Conservation (phyloP, 768 basidiomycete species). For the Collybia sordida region DNA sequence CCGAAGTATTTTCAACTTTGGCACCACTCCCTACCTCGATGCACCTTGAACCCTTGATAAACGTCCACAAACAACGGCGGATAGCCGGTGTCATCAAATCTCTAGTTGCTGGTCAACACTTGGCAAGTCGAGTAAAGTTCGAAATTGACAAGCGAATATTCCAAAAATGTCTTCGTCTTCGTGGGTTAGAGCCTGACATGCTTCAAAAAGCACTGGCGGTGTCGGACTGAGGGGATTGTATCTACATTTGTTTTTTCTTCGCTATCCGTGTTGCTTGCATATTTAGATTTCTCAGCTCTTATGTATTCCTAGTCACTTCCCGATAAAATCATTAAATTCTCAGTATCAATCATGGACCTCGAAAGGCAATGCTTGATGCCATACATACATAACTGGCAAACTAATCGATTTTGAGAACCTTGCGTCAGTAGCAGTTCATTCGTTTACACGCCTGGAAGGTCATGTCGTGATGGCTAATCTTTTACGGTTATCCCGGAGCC, state of each 20-base stretch:
- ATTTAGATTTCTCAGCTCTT: neutral
- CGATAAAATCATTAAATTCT: neutral
- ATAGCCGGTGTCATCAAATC: constrained; percentile 81
- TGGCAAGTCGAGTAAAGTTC: constrained; percentile 71
- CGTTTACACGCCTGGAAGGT: too few species aligned
- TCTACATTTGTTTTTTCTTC: constrained; percentile 3
- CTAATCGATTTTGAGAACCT: too few species aligned
- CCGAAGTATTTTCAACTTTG: constrained; percentile 77
- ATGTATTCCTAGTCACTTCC: neutral
- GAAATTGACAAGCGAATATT: constrained; percentile 74
- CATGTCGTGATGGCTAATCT: too few species aligned
- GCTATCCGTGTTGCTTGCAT: constrained; percentile 16
- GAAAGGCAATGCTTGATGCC: too few species aligned
- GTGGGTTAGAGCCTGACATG: constrained; percentile 58
- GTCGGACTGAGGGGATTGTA: constrained; percentile 16
- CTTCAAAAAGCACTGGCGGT: constrained; percentile 45
- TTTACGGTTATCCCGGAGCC: too few species aligned
- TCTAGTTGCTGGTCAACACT: constrained; percentile 79
- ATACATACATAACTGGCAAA: too few species aligned
- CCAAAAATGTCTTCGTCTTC: constrained; percentile 70
- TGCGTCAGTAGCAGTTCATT: too few species aligned
- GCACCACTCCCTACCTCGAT: constrained; percentile 73
- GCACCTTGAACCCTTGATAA: constrained; percentile 83
- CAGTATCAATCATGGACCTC: too few species aligned
- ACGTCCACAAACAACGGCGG: constrained; percentile 84